Base-by-base conservation (phyloP, 2,329 filamentous ascomycete genomes). In the Claviceps monticola region DNA sequence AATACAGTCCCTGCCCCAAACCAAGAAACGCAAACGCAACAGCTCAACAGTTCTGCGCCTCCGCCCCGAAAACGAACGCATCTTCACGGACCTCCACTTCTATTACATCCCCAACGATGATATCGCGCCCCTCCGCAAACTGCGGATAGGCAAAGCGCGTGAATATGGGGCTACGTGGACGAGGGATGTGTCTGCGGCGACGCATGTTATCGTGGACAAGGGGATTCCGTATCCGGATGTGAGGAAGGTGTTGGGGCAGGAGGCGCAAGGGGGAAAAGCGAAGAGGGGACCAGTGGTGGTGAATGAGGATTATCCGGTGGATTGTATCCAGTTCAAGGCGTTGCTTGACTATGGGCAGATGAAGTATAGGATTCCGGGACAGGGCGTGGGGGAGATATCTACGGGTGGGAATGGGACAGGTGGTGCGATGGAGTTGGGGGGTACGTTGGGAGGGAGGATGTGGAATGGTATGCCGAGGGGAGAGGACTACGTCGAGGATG, bases 21-120 rank as follows among this genome's bases (percentile, higher is more conserved):
- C 64, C 51, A 76, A 7, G 46, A 53, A 78, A 58, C 68, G 73
- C 42, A 80, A 79, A 61, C 64, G 68, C 3, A 23, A 14, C 11
- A 26, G 19, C 51, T 60, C 70, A 43, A 54, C 61, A 43, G 54
- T 61, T 2, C 53, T 74, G 21, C 73, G 72, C 48, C 55, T 72
- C 19, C 68, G 76, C 1, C 74, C 79, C 0, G 74, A 79, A 54
- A 62, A 65, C 1, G 66, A 77, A 52, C 74, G 77, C 57, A 73
- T 86, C 5, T 83, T 89, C 61, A 74, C 69, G 45, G 74, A 68
- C 0, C 64, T 86, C n/a, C 64, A 68, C 0, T 84, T 88, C 56
- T 86, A 80, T 67, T 95, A 93, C 63, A 79, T 95, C 5, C 91
- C 89, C 0, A 86, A 93, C 57, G 80, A 88, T 56, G 84, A 91